Conservation (phyloP, 2,329 filamentous ascomycete species). For the Annulohypoxylon truncatum region DNA sequence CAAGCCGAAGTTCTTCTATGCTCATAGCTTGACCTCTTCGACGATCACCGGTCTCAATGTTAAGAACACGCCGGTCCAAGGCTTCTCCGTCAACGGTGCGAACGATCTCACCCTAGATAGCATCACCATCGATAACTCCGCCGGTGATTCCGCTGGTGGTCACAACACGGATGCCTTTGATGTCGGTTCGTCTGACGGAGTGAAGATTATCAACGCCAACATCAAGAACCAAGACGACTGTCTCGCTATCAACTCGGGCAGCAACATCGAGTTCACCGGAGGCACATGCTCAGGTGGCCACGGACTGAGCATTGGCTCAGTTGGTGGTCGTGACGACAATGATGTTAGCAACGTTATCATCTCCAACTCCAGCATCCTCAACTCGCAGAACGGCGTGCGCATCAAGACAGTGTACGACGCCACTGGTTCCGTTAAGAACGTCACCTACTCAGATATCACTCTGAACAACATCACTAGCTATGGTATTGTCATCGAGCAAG, state of each 20-base stretch:
- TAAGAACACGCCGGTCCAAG: constrained; percentile 66
- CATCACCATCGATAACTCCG: constrained; percentile 69
- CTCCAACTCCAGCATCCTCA: constrained; percentile 57
- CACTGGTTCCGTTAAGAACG: constrained; percentile 62
- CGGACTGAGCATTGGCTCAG: constrained; percentile 68
- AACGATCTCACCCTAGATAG: constrained; percentile 58
- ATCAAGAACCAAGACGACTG: constrained; percentile 71
- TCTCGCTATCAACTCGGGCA: constrained; percentile 68
- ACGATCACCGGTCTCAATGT: constrained; percentile 62
- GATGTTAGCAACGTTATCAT: constrained; percentile 65
- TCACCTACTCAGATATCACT: constrained; percentile 66
- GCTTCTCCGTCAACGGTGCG: constrained; percentile 59
- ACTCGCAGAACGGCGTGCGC: constrained; percentile 68
- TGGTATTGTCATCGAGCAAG: constrained; percentile 69
- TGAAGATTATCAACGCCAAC: constrained; percentile 63
- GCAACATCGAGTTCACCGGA: constrained; percentile 54
- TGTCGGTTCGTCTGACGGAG: constrained; percentile 57
- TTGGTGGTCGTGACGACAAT: constrained; percentile 68
- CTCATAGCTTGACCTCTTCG: constrained; percentile 63
- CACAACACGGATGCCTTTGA: constrained; percentile 69
- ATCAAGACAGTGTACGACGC: constrained; percentile 67
- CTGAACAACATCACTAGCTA: constrained; percentile 63
- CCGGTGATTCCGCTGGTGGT: constrained; percentile 58
- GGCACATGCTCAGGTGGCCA: constrained; percentile 64
- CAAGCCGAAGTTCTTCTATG: constrained; percentile 73